Conservation (phyloP, 306 rosid genomes). For the Herpetospermum pedunculosum region DNA sequence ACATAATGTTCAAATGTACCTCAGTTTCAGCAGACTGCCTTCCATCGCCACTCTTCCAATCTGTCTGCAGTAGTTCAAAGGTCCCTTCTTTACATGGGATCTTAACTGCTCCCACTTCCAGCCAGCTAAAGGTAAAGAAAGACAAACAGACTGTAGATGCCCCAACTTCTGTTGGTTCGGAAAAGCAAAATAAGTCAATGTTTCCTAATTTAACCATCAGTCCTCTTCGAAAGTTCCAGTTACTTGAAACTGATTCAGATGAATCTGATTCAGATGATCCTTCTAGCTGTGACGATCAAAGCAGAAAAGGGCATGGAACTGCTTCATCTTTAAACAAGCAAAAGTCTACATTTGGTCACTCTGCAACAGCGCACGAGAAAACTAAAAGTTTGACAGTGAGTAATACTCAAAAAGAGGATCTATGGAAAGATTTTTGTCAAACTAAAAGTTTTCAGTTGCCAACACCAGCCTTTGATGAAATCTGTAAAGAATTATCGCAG, state of each 20-base stretch:
- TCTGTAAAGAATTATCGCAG: constrained; percentile 49
- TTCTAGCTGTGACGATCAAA: constrained; percentile 16
- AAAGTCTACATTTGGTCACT: not conserved
- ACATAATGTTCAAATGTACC: not conserved
- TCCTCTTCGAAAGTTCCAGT: constrained; percentile 73
- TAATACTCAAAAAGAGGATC: constrained; percentile 23
- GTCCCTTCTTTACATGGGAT: constrained; percentile 50
- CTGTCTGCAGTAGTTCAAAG: constrained; percentile 65
- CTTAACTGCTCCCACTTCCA: constrained; percentile 21
- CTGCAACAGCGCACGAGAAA: constrained; percentile 17
- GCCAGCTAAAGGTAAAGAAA: constrained; percentile 24
- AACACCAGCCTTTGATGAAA: constrained; percentile 75
- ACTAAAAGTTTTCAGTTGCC: constrained; percentile 38
- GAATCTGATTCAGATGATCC: constrained; percentile 69
- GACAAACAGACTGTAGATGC: constrained; percentile 29
- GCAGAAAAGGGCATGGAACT: constrained; percentile 7
- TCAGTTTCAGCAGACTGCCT: constrained; percentile 12
- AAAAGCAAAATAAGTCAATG: constrained; percentile 21
- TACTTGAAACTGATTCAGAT: constrained; percentile 71
- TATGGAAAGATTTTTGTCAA: constrained; percentile 58
- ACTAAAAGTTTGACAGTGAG: constrained; percentile 10
- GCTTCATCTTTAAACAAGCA: constrained; percentile 17
- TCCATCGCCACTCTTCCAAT: constrained; percentile 22
- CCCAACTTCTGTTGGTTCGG: constrained; percentile 26
- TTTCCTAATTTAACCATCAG: constrained; percentile 52